Evolutionary conservation across 2,329 filamentous ascomycete genomes (phyloP).

Genomic region (Penicillium sp.): DNA sequence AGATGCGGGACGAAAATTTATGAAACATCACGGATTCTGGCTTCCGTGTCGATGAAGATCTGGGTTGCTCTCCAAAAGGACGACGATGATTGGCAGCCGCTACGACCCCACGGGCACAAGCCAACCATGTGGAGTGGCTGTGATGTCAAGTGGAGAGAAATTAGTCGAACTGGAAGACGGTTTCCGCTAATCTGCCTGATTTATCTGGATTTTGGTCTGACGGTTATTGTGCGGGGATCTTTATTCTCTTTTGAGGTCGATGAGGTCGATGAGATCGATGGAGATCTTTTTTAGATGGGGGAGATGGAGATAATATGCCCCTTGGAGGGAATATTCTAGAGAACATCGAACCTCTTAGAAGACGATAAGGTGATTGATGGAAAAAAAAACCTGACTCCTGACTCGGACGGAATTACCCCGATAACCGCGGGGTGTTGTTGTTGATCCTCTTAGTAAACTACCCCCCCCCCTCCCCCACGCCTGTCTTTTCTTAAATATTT

Average conservation of each 20-base stretch:
- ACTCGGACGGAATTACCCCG: slow-evolving; percentile 2
- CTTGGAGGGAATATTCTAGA: neutral
- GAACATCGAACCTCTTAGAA: neutral
- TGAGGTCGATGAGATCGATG: neutral
- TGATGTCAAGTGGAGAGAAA: slow-evolving; percentile 10
- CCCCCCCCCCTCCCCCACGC: neutral
- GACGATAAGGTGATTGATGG: slow-evolving; percentile 21
- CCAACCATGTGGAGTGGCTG: slow-evolving; percentile 4
- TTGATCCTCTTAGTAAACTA: neutral
- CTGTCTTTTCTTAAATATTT: neutral
- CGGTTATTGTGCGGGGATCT: neutral
- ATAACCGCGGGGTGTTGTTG: slow-evolving; percentile 12
- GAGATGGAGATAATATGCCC: neutral
- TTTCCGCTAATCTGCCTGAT: slow-evolving; percentile 5
- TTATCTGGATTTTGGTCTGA: neutral
- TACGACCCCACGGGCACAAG: neutral
- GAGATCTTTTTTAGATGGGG: neutral
- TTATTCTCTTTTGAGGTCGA: neutral
- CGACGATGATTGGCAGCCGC: slow-evolving; percentile 10
- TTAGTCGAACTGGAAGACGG: slow-evolving; percentile 5
- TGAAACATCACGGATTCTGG: slow-evolving; percentile 31
- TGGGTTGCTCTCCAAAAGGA: slow-evolving; percentile 1
- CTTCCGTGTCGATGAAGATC: slow-evolving; percentile 26
- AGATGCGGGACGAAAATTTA: slow-evolving; percentile 4
- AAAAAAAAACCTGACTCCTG: slow-evolving; percentile 8